Conservation (phyloP, 257 asterid genomes). For the Plectranthus barbatus region DNA sequence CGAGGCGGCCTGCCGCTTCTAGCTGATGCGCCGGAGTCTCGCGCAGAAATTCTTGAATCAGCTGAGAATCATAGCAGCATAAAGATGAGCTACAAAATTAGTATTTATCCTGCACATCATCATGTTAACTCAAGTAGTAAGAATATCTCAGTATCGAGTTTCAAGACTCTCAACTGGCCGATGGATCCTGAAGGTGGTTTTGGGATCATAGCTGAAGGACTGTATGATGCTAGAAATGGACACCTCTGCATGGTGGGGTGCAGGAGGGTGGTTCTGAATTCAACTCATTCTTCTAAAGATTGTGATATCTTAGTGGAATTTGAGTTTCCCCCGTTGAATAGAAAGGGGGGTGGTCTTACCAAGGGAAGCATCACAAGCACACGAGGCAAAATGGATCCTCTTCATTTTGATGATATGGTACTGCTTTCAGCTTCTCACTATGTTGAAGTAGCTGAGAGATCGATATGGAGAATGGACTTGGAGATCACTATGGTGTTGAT, state of each 20-base stretch:
- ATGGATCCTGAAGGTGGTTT: background rate
- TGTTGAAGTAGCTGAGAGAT: conserved; percentile 7
- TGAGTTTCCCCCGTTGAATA: conserved; percentile 28
- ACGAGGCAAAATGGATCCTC: conserved; percentile 31
- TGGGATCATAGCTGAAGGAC: conserved; percentile 55
- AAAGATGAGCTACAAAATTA: conserved; percentile 51
- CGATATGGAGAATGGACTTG: conserved; percentile 66
- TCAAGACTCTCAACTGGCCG: conserved; percentile 6
- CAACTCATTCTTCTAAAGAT: conserved; percentile 15
- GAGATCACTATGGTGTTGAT: conserved; percentile 53
- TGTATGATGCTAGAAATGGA: conserved; percentile 41
- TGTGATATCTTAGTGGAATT: conserved; percentile 47
- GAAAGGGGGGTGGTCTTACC: conserved; percentile 7
- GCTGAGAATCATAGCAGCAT: background rate
- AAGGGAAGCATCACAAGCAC: conserved; percentile 53
- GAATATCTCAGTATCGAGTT: too few relatives aligned
- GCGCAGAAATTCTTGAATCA: background rate
- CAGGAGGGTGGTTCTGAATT: conserved; percentile 20
- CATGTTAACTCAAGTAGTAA: too few relatives aligned
- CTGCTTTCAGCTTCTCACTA: conserved; percentile 26
- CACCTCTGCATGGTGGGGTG: conserved; percentile 69
- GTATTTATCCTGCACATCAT: too few relatives aligned
- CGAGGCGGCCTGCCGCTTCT: background rate
- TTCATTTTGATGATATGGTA: conserved; percentile 33
- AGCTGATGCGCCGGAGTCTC: background rate